A percentile compares a stretch with the other conserved stretches of the same genome.
Conservation (phyloP, 1,139 yeast genomes). For the Scheffersomyces segobiensis region DNA sequence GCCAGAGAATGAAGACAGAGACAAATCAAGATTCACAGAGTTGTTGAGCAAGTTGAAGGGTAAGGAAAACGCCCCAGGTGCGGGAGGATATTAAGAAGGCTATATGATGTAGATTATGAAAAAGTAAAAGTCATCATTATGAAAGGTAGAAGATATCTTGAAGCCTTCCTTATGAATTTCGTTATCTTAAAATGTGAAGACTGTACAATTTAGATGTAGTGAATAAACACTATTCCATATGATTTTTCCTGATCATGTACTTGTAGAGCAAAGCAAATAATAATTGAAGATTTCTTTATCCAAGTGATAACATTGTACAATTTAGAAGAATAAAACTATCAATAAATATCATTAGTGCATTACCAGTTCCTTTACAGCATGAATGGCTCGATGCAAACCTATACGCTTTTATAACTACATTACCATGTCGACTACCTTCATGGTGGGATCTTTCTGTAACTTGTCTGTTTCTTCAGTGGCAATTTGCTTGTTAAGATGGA, state of each 20-base stretch:
- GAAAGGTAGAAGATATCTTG: neutral
- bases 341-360: too few relatives aligned
- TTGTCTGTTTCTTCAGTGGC: constrained; percentile 12
- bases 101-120: neutral
- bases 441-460: constrained; percentile 19
- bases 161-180: neutral
- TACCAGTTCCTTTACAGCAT: neutral
- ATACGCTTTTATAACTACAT: constrained; percentile 14
- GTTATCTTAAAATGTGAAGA: neutral
- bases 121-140: too few relatives aligned
- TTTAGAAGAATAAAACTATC: neutral
- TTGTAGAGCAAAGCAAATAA: neutral
- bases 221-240: neutral
- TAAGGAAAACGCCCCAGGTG: constrained; percentile 30
- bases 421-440: constrained; percentile 20
- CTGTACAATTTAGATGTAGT: neutral
- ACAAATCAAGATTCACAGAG: constrained; percentile 25
- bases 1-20: constrained; percentile 19
- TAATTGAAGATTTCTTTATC: neutral
- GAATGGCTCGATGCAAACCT: neutral
- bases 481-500: constrained; percentile 13
- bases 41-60: constrained; percentile 30
- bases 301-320: neutral
- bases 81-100: constrained; percentile 23
- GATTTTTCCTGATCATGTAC: neutral